phyloP scores from a whole-genome alignment of 768 basidiomycete genomes.

The Collybia mongolica region DNA sequence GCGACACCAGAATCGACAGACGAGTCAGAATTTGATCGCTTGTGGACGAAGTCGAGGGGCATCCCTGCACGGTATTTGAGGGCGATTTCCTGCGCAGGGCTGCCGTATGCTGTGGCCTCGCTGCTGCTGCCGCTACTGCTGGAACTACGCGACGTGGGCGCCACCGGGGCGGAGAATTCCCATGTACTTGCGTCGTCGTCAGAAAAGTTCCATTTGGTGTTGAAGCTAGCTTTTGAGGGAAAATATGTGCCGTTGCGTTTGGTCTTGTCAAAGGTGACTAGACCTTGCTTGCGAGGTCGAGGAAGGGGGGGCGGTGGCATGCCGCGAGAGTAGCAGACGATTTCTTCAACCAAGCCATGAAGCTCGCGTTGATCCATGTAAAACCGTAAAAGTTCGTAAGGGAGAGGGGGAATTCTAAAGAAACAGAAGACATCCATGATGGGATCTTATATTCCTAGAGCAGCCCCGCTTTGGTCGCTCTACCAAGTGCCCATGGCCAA shows the following conservation, averaged over 20 bases:
- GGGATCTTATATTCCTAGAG: background rate
- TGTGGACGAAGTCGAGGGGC: slow-evolving; percentile 16
- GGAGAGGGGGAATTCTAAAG: slow-evolving; percentile 5
- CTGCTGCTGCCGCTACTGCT: slow-evolving; percentile 24
- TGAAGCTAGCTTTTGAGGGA: slow-evolving; percentile 21
- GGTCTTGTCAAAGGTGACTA: slow-evolving; percentile 9
- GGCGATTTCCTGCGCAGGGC: slow-evolving; percentile 39
- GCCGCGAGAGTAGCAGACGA: slow-evolving; percentile 5
- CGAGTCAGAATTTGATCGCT: slow-evolving; percentile 13
- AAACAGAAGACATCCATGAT: background rate
- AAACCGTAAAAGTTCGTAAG: background rate
- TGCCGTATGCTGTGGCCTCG: slow-evolving; percentile 23
- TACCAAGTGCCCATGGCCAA: slow-evolving; percentile 1
- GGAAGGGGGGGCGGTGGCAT: background rate
- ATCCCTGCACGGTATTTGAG: slow-evolving; percentile 36
- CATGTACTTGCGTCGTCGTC: slow-evolving; percentile 35
- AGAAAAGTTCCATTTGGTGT: slow-evolving; percentile 15
- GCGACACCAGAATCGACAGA: slow-evolving; percentile 8
- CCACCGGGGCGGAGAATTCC: slow-evolving; percentile 31
- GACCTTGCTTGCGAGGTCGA: background rate
- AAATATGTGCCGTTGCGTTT: slow-evolving; percentile 37
- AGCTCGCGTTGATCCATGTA: slow-evolving; percentile 14
- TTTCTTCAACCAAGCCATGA: slow-evolving; percentile 11
- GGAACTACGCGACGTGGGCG: slow-evolving; percentile 19
- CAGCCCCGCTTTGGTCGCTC: background rate